phyloP scores from a whole-genome alignment of 495 filamentous ascomycete genomes.

The Tuber melanosporum region DNA sequence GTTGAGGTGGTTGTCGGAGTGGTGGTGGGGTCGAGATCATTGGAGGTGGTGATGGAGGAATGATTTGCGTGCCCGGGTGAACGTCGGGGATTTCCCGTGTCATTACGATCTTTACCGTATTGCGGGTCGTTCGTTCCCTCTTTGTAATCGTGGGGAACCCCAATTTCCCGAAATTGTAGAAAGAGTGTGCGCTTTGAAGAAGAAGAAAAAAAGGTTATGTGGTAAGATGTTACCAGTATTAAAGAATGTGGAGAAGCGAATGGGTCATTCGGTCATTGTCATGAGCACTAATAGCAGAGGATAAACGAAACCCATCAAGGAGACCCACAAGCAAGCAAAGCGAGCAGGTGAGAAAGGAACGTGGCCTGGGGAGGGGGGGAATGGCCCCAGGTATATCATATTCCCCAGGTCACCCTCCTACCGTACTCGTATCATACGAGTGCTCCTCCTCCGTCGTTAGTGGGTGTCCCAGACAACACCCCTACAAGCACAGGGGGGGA shows the following conservation, averaged over 20 bases:
- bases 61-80: not conserved
- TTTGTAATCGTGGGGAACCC: not conserved
- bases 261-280: not conserved
- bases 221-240: not conserved
- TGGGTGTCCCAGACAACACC: constrained; percentile 74
- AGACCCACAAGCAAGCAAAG: not conserved
- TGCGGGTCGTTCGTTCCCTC: not conserved
- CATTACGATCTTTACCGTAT: not conserved
- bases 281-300: not conserved
- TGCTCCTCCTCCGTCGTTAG: constrained; percentile 56
- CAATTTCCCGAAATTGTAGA: not conserved
- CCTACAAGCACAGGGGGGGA: constrained; percentile 47
- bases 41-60: not conserved
- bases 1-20: not conserved
- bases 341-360: not conserved
- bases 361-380: not conserved
- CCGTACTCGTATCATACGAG: constrained; percentile 43
- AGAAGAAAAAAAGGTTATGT: not conserved
- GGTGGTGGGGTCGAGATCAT: not conserved
- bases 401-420: constrained; percentile 39
- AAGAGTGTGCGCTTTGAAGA: not conserved
- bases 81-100: not conserved
- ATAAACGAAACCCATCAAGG: not conserved
- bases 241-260: constrained; percentile 3
- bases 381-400: not conserved